Evolutionary conservation across 352 stramenopile species (phyloP).

Genomic region (Phytophthora pinifolia): DNA sequence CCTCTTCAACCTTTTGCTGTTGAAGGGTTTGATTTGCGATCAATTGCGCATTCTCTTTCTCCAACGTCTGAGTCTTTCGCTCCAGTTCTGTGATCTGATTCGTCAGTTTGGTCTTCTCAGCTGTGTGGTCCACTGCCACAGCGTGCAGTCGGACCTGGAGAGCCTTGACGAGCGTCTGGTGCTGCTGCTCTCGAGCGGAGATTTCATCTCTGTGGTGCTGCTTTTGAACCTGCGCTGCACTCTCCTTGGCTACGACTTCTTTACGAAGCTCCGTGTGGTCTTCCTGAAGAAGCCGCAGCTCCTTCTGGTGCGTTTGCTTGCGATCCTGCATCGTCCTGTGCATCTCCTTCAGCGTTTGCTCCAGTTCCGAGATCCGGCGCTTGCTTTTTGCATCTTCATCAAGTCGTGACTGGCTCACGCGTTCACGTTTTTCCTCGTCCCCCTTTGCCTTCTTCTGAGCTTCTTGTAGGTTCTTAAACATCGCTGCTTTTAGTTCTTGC

Average conservation of each 20-base stretch:
- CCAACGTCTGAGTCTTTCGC: constrained; percentile 3
- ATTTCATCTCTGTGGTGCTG: constrained; percentile 10
- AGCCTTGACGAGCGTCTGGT: constrained; percentile 19
- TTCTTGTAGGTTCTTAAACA: constrained; percentile 7
- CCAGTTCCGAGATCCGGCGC: constrained; percentile 12
- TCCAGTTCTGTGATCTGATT: constrained; percentile 4
- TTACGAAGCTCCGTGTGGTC: constrained; percentile 9
- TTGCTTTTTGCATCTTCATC: not conserved
- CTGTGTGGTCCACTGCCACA: not conserved
- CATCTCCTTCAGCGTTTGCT: constrained; percentile 4
- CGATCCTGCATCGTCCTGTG: constrained; percentile 1
- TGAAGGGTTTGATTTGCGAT: not conserved
- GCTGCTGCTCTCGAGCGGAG: constrained; percentile 3
- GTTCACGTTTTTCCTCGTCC: constrained; percentile 7
- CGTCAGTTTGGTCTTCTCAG: constrained; percentile 6
- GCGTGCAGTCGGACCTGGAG: constrained; percentile 12
- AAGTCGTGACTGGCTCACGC: constrained; percentile 1
- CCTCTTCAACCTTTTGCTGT: constrained; percentile 1
- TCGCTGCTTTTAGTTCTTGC: constrained; percentile 3
- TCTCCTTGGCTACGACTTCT: constrained; percentile 6
- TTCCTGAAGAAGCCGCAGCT: constrained; percentile 13
- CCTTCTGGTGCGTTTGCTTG: constrained; percentile 11
- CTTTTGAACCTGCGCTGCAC: not conserved
- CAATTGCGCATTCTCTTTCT: constrained; percentile 6
- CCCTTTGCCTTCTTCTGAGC: not conserved